phyloP scores from a whole-genome alignment of 202 grass and related monocot genomes.

The Alloteropsis angusta region DNA sequence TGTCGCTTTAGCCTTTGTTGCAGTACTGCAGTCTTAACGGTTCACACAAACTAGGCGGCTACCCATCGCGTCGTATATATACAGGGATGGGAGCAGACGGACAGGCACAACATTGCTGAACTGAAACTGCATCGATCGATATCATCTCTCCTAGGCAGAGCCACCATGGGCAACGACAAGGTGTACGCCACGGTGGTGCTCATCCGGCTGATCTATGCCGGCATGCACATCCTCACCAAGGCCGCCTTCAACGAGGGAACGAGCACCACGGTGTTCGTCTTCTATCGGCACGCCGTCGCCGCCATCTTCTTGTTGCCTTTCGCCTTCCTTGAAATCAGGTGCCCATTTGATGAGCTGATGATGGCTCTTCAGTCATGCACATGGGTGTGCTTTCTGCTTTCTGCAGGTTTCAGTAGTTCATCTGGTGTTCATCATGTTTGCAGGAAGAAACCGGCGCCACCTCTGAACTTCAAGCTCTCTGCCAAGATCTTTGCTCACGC shows the following conservation, averaged over 20 bases:
- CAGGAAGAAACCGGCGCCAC: constrained; percentile 42
- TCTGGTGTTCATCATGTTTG: background rate
- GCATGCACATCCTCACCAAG: constrained; percentile 64
- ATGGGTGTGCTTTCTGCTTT: no score
- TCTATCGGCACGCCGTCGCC: constrained; percentile 58
- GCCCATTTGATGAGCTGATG: background rate
- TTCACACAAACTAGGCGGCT: no score
- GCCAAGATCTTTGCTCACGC: constrained; percentile 47
- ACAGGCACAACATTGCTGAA: background rate
- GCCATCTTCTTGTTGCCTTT: constrained; percentile 50
- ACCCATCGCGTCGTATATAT: background rate
- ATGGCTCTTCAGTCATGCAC: background rate
- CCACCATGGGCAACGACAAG: constrained; percentile 41
- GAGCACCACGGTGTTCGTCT: constrained; percentile 64
- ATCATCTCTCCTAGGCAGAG: no score
- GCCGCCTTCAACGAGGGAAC: constrained; percentile 53
- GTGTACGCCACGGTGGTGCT: constrained; percentile 44
- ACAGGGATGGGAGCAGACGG: background rate
- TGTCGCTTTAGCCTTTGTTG: background rate
- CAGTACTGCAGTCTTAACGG: no score
- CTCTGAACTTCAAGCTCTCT: constrained; percentile 29
- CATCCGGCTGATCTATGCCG: constrained; percentile 48
- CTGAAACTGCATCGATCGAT: background rate
- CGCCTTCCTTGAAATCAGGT: constrained; percentile 55
- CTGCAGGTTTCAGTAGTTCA: background rate